Conservation (phyloP, 768 basidiomycete species). For the Rhodotorula diobovata region DNA sequence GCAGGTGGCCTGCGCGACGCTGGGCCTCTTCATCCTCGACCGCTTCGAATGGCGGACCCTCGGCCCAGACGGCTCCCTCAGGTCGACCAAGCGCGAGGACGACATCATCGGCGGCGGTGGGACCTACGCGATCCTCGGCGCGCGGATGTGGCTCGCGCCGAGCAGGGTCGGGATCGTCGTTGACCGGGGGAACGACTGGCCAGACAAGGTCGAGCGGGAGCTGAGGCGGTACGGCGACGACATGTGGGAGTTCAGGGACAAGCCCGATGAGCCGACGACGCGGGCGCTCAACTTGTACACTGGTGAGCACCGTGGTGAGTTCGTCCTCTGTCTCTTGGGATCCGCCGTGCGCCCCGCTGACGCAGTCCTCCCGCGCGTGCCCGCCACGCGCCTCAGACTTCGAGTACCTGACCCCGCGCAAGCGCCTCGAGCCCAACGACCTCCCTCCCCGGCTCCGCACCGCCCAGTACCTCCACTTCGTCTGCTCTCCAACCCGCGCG, state of each 20-base stretch:
- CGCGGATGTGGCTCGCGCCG: slow-evolving; percentile 73
- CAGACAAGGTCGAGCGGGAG: slow-evolving; percentile 55
- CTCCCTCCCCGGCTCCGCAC: slow-evolving; percentile 56
- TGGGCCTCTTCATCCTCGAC: slow-evolving; percentile 90
- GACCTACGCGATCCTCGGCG: slow-evolving; percentile 62
- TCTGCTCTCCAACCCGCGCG: slow-evolving; percentile 75
- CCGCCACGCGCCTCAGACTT: slow-evolving; percentile 51
- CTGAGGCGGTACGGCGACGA: slow-evolving; percentile 63
- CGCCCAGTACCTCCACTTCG: slow-evolving; percentile 66
- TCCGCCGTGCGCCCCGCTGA: background rate
- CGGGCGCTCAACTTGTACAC: slow-evolving; percentile 68
- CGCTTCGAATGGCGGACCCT: slow-evolving; percentile 59
- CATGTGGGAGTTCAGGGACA: slow-evolving; percentile 73
- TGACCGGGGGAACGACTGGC: slow-evolving; percentile 75
- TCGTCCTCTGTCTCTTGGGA: no score
- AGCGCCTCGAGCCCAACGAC: slow-evolving; percentile 68
- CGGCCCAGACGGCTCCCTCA: slow-evolving; percentile 49
- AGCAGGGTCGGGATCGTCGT: slow-evolving; percentile 71
- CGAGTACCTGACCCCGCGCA: slow-evolving; percentile 67
- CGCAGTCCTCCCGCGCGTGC: background rate
- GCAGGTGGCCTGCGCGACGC: slow-evolving; percentile 31
- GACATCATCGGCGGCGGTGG: slow-evolving; percentile 81
- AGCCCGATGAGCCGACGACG: slow-evolving; percentile 59
- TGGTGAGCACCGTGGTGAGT: slow-evolving; percentile 66
- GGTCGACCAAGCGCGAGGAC: slow-evolving; percentile 9